phyloP scores from a whole-genome alignment of 768 basidiomycete species.

The Boletus rubescentipes region DNA sequence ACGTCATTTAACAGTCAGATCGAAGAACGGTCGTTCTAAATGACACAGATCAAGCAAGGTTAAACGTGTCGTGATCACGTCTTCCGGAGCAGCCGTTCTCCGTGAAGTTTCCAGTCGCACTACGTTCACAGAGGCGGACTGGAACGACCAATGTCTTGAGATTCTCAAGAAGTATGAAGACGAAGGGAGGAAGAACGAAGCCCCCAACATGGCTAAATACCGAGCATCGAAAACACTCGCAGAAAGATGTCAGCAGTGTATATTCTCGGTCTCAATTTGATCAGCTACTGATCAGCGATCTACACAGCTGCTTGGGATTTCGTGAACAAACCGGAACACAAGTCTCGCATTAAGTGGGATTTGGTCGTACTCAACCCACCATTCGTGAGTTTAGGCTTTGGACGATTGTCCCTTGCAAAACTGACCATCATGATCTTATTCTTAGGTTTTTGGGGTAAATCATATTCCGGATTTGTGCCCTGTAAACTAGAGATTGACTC shows the following conservation, averaged over 20 bases:
- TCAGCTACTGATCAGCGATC: background rate
- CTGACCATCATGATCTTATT: background rate
- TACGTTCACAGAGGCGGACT: conserved; percentile 51
- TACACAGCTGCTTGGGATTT: conserved; percentile 50
- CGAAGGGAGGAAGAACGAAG: conserved; percentile 43
- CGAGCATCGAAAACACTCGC: conserved; percentile 63
- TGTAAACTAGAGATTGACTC: background rate
- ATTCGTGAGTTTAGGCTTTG: conserved; percentile 22
- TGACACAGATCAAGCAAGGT: conserved; percentile 39
- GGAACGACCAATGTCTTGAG: conserved; percentile 51
- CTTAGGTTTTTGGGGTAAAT: conserved; percentile 32
- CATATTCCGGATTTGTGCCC: background rate
- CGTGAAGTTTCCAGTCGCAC: conserved; percentile 21
- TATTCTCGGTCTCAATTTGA: background rate
- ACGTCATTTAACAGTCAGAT: background rate
- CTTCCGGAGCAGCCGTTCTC: conserved; percentile 54
- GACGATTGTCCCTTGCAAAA: too few relatives aligned
- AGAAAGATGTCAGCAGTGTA: conserved; percentile 45
- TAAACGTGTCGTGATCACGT: conserved; percentile 69
- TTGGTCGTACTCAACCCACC: conserved; percentile 42
- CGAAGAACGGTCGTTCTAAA: background rate
- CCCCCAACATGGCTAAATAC: conserved; percentile 43
- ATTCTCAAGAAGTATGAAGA: conserved; percentile 45
- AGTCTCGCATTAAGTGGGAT: conserved; percentile 37
- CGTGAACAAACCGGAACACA: conserved; percentile 29